These are phyloP conservation scores for Primulina tabacum DNA, from an alignment of 257 asterid genomes.

Conservation along the genomic window DNA sequence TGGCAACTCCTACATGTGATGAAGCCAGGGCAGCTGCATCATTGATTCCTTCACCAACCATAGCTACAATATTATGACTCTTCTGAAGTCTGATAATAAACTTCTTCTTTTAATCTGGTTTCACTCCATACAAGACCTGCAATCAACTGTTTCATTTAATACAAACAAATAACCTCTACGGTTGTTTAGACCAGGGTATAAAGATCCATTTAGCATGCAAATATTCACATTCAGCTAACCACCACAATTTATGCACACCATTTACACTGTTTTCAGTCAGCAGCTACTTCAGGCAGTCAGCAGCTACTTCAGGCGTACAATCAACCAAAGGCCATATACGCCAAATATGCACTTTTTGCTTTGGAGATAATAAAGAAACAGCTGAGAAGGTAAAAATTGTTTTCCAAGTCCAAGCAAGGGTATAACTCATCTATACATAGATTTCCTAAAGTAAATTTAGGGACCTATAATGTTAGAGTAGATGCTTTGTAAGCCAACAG, in stretches of 20 bases:
- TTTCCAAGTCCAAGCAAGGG: not conserved
- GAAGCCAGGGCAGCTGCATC: slow-evolving; percentile 98
- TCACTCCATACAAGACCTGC: slow-evolving; percentile 82
- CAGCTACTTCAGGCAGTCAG: not conserved
- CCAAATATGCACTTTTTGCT: not conserved
- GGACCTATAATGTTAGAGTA: too few species aligned
- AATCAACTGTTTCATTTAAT: slow-evolving; percentile 29
- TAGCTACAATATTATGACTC: slow-evolving; percentile 74
- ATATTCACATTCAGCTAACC: not conserved
- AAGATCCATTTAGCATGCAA: not conserved
- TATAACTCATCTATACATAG: not conserved
- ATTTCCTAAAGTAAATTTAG: too few species aligned
- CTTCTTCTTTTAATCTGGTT: slow-evolving; percentile 79
- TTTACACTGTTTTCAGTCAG: not conserved
- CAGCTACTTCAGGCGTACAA: not conserved
- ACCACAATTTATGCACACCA: not conserved
- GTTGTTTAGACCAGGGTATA: slow-evolving; percentile 10
- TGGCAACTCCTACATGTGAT: slow-evolving; percentile 92
- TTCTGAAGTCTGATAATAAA: slow-evolving; percentile 70
- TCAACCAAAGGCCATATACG: slow-evolving; percentile 7
- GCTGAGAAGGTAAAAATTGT: not conserved
- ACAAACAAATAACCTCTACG: not conserved
- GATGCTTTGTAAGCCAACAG: too few species aligned
- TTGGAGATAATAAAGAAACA: slow-evolving; percentile 1
- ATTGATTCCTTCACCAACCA: slow-evolving; percentile 99